These are phyloP conservation scores for Torulaspora microellipsoides DNA, from an alignment of 805 yeast genomes.

Conservation along the genomic window DNA sequence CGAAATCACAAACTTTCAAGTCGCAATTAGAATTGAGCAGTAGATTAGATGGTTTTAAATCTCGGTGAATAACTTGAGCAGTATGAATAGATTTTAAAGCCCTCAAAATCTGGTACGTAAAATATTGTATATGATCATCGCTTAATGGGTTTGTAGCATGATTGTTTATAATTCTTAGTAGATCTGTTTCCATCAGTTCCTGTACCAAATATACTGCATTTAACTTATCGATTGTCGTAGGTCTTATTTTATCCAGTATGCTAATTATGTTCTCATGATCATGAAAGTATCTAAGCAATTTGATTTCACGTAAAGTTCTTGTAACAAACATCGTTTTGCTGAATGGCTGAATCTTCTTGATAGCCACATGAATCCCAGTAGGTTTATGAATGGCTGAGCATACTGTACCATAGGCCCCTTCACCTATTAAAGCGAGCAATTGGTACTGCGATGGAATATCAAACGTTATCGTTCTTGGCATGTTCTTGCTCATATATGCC, in stretches of 20 bases:
- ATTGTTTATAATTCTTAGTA: slow-evolving; percentile 56
- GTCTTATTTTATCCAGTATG: slow-evolving; percentile 62
- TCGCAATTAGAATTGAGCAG: slow-evolving; percentile 67
- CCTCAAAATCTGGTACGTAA: slow-evolving; percentile 63
- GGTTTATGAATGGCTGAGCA: slow-evolving; percentile 63
- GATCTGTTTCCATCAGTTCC: slow-evolving; percentile 73
- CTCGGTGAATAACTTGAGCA: slow-evolving; percentile 71
- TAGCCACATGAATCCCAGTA: slow-evolving; percentile 62
- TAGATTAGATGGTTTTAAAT: slow-evolving; percentile 70
- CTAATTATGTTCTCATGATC: slow-evolving; percentile 70
- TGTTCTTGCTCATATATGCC: slow-evolving; percentile 1
- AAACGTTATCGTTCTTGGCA: slow-evolving; percentile 51
- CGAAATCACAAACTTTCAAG: slow-evolving; percentile 74
- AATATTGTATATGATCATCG: slow-evolving; percentile 67
- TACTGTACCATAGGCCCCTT: slow-evolving; percentile 80
- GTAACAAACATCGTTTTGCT: slow-evolving; percentile 60
- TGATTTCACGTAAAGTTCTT: slow-evolving; percentile 67
- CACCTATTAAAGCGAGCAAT: slow-evolving; percentile 60
- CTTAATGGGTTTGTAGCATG: slow-evolving; percentile 41
- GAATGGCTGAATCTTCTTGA: slow-evolving; percentile 72
- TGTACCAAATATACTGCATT: slow-evolving; percentile 71
- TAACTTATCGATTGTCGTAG: slow-evolving; percentile 52
- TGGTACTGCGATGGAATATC: slow-evolving; percentile 61
- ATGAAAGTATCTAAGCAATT: slow-evolving; percentile 57
- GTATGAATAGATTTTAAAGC: slow-evolving; percentile 69